phyloP scores from a whole-genome alignment of 257 asterid species.

The Echium plantagineum region DNA sequence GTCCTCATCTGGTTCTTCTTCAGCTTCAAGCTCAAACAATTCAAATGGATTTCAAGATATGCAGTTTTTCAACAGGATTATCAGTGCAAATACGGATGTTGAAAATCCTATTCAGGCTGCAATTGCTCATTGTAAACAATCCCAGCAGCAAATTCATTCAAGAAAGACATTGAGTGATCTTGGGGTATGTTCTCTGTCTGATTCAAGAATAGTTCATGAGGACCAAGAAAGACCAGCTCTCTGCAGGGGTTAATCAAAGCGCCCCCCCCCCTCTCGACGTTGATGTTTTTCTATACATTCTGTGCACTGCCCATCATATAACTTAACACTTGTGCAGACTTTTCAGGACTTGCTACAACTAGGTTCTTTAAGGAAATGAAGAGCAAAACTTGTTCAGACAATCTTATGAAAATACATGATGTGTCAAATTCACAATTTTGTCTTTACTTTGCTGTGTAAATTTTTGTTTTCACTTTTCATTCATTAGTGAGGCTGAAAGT shows the following conservation, averaged over 20 bases:
- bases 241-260: constrained; percentile 23
- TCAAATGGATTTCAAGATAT: constrained; percentile 24
- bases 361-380: not conserved
- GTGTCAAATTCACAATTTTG: too few species aligned
- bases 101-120: constrained; percentile 87
- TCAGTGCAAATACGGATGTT: constrained; percentile 33
- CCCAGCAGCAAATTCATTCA: constrained; percentile 32
- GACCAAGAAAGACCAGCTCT: constrained; percentile 37
- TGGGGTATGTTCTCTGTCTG: constrained; percentile 30
- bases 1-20: constrained; percentile 14
- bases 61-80: constrained; percentile 32
- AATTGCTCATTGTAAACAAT: constrained; percentile 81
- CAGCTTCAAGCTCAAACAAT: constrained; percentile 25
- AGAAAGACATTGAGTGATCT: constrained; percentile 29
- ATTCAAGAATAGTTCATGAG: constrained; percentile 23
- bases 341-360: not conserved
- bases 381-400: not conserved
- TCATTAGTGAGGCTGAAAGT: not conserved
- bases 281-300: not conserved
- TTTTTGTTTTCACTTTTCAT: not conserved
- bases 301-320: not conserved
- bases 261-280: not conserved
- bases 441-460: not conserved
- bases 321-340: not conserved
- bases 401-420: too few species aligned